Evolutionary conservation across 2,329 filamentous ascomycete species (phyloP).

Genomic region (Hortaea sp.): DNA sequence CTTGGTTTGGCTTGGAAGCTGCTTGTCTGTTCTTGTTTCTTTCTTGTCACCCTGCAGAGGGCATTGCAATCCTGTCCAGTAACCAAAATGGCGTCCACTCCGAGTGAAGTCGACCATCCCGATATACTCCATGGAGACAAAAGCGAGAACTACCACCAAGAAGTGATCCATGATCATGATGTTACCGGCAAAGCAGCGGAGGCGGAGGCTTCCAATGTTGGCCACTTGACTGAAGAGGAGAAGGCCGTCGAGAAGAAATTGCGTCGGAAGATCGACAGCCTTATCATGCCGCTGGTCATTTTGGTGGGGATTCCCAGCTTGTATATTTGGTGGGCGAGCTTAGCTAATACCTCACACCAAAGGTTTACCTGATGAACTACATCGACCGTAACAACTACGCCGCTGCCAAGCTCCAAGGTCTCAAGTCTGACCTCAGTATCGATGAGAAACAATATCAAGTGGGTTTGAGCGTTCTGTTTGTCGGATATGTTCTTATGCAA

Average conservation of each 20-base stretch:
- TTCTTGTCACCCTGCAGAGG: no score
- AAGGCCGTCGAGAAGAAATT: slow-evolving; percentile 43
- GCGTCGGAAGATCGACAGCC: slow-evolving; percentile 59
- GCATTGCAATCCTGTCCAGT: no score
- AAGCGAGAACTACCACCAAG: slow-evolving; percentile 11
- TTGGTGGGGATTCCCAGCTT: slow-evolving; percentile 38
- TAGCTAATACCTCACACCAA: not conserved
- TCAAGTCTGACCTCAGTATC: slow-evolving; percentile 51
- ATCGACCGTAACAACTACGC: slow-evolving; percentile 49
- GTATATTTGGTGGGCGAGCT: no score
- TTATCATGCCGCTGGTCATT: slow-evolving; percentile 60
- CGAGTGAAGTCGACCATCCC: no score
- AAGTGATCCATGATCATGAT: slow-evolving; percentile 18
- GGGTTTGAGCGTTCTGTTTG: slow-evolving; percentile 49
- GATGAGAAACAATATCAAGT: slow-evolving; percentile 53
- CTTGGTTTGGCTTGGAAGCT: no score
- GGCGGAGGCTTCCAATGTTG: slow-evolving; percentile 17
- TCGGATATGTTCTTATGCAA: slow-evolving; percentile 37
- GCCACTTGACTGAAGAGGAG: slow-evolving; percentile 21
- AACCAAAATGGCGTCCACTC: no score
- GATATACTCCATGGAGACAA: not conserved
- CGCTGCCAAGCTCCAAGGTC: slow-evolving; percentile 53
- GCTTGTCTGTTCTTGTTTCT: no score
- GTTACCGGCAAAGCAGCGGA: slow-evolving; percentile 9
- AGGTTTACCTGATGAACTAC: slow-evolving; percentile 24